Evolutionary conservation across 2,329 filamentous ascomycete genomes (phyloP).

Genomic region (Pseudopithomyces chartarum): DNA sequence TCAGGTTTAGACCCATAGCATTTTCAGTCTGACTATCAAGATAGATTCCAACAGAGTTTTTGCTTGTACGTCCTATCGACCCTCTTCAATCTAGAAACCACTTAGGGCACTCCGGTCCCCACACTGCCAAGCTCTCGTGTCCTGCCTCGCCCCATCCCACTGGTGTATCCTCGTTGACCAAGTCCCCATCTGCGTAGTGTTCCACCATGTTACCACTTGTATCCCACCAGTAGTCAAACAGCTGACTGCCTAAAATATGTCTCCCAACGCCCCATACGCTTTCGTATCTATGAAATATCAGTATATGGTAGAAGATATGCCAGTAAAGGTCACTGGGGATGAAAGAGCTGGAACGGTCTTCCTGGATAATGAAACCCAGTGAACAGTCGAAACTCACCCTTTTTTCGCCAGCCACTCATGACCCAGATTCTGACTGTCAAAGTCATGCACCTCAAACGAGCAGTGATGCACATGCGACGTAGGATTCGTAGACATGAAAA

Average conservation of each 20-base stretch:
- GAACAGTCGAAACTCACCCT: conserved; percentile 36
- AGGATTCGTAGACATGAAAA: conserved; percentile 54
- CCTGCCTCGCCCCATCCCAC: conserved; percentile 49
- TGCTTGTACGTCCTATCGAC: too few relatives aligned
- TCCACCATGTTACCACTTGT: conserved; percentile 67
- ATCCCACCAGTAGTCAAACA: conserved; percentile 77
- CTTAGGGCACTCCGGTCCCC: conserved; percentile 48
- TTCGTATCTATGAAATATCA: conserved; percentile 49
- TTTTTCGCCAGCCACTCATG: conserved; percentile 70
- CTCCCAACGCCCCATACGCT: conserved; percentile 73
- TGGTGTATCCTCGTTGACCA: conserved; percentile 63
- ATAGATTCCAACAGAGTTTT: too few relatives aligned
- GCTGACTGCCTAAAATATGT: conserved; percentile 71
- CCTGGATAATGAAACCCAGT: neutral
- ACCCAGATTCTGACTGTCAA: conserved; percentile 71
- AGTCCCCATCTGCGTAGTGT: conserved; percentile 73
- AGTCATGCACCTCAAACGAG: conserved; percentile 71
- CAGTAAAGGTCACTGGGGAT: neutral
- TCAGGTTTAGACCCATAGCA: too few relatives aligned
- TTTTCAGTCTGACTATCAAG: too few relatives aligned
- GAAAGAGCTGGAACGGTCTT: neutral
- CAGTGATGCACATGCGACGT: conserved; percentile 67
- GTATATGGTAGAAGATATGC: neutral
- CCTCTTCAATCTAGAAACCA: conserved; percentile 39
- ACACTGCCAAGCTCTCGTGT: conserved; percentile 48